A percentile compares a stretch with the other conserved stretches of the same genome.
Conservation (phyloP, 306 rosid genomes). For the Quercus gilva region DNA sequence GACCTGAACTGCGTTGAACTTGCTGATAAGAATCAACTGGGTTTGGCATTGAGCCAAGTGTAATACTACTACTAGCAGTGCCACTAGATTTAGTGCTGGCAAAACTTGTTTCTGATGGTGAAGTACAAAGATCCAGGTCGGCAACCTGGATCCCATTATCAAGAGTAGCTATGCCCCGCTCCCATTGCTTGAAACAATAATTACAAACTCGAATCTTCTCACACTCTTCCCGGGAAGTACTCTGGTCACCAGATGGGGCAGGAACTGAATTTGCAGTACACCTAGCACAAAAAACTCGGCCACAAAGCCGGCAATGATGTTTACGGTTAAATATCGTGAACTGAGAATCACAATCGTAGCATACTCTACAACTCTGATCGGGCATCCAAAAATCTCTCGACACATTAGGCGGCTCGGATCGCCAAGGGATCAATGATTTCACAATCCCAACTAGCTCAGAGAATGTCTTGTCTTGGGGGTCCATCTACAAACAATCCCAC, state of each 20-base stretch:
- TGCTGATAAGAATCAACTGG: constrained; percentile 52
- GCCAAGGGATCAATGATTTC: constrained; percentile 82
- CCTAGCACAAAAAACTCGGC: constrained; percentile 80
- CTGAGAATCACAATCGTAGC: constrained; percentile 90
- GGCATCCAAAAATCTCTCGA: constrained; percentile 97
- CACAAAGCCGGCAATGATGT: constrained; percentile 95
- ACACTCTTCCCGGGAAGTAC: constrained; percentile 47
- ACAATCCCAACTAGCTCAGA: constrained; percentile 50
- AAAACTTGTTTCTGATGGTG: constrained; percentile 58
- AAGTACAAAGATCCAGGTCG: constrained; percentile 47
- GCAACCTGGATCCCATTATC: constrained; percentile 43
- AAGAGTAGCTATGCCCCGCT: constrained; percentile 43
- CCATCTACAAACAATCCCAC: constrained; percentile 57
- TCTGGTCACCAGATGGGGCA: constrained; percentile 41
- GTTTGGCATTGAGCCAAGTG: constrained; percentile 57
- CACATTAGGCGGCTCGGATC: constrained; percentile 64
- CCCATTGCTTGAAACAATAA: constrained; percentile 84
- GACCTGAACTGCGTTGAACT: constrained; percentile 43
- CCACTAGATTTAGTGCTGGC: constrained; percentile 61
- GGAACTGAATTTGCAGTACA: constrained; percentile 83
- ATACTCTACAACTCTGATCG: constrained; percentile 80
- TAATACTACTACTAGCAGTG: constrained; percentile 67
- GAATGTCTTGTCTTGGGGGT: constrained; percentile 46
- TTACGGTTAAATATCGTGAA: constrained; percentile 78
- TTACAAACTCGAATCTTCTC: constrained; percentile 89